These are phyloP conservation scores for Fusarium euwallaceae DNA, from an alignment of 2,329 filamentous ascomycete species.

Conservation along the genomic window DNA sequence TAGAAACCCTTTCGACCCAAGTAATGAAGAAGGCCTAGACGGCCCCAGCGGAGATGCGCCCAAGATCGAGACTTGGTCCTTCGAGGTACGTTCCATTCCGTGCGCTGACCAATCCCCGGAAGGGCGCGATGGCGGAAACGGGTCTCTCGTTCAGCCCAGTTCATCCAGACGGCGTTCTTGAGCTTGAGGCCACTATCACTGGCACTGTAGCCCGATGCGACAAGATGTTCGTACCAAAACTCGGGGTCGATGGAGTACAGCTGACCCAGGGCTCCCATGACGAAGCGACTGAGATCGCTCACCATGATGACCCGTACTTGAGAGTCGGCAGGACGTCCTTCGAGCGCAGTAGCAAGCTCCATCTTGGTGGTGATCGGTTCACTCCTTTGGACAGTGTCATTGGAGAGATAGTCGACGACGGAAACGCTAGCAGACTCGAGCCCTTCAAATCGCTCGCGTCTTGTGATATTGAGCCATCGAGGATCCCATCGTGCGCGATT, in stretches of 20 bases:
- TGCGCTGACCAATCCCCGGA: slow-evolving; percentile 40
- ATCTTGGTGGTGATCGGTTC: slow-evolving; percentile 18
- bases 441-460: slow-evolving; percentile 41
- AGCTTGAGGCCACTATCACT: slow-evolving; percentile 47
- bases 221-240: slow-evolving; percentile 49
- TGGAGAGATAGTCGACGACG: slow-evolving; percentile 40
- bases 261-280: slow-evolving; percentile 48
- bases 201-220: slow-evolving; percentile 45
- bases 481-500: slow-evolving; percentile 46
- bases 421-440: slow-evolving; percentile 33
- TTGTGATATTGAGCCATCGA: slow-evolving; percentile 45
- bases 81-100: slow-evolving; percentile 40
- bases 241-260: slow-evolving; percentile 46
- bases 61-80: slow-evolving; percentile 29
- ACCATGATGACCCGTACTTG: slow-evolving; percentile 44
- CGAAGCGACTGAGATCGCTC: slow-evolving; percentile 48
- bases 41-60: slow-evolving; percentile 41
- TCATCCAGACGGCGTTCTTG: slow-evolving; percentile 48
- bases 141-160: slow-evolving; percentile 46
- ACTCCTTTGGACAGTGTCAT: slow-evolving; percentile 17
- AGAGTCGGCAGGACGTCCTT: slow-evolving; percentile 27
- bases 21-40: slow-evolving; percentile 41
- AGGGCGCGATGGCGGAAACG: slow-evolving; percentile 42
- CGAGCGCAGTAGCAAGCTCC: slow-evolving; percentile 28
- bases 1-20: slow-evolving; percentile 44